Evolutionary conservation across 2,329 filamentous ascomycete genomes (phyloP), one percentile per base, ranked within the genome.

Genomic region (Dothiorella sarmentorum): DNA sequence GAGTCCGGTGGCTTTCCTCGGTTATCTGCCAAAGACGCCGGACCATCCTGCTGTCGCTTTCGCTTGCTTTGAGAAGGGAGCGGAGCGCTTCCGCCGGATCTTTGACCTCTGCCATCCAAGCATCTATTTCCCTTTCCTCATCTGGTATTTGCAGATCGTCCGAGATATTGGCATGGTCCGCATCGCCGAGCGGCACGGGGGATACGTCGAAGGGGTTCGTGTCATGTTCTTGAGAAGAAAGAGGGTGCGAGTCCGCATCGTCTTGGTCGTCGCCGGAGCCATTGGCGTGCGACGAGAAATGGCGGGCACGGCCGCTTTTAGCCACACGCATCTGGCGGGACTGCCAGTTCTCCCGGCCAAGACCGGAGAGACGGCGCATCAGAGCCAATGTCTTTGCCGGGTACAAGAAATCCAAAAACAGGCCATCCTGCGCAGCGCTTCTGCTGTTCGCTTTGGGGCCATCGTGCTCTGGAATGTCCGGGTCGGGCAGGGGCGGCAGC

Each of bases 401-500:
- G 60, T 79, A 80, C 7, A 80, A 66, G 58, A 80, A 80, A 55
- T 80, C 78, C 51, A 80, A 71, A 33, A 78, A 61, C 29, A 58
- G 17, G 15, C 11, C 33, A 18, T 58, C 24, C 7, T 40, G 42
- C 7, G 31, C 4, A 3, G 42, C 29, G n/a, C 11, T 29, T 20
- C 24, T 52, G 37, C 44, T 26, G 17, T 7, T 40, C 13, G 29
- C 33, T 11, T 7, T 18, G 7, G 20, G 67, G 52, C 37, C 55
- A 55, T 33, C 35, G 15, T 60, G 31, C 49, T 17, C 33, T 7
- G 13, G 27, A 24, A 22, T 45, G 10, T 17, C 20, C 10, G 10
- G 10, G 7, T 29, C 27, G 11, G 29, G 27, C 43, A 26, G 31
- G 53, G 65, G 55, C 29, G 47, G 53, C 17, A 61, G 35, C 15